Evolutionary conservation across 2,329 filamentous ascomycete genomes (phyloP).

Genomic region (Beauveria scarabaeidicola): DNA sequence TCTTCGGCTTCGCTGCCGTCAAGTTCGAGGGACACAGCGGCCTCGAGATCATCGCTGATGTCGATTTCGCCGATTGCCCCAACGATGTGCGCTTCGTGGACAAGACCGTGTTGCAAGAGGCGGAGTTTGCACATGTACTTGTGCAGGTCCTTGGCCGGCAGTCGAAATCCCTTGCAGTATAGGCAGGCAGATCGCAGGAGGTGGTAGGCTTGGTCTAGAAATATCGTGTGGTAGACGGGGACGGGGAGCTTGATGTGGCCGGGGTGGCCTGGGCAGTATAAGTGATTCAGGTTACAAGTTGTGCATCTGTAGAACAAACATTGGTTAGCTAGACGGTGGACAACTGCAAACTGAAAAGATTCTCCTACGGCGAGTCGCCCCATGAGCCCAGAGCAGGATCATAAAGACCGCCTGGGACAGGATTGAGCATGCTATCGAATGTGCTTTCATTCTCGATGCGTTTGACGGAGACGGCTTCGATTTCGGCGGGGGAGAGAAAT

Average conservation of each 20-base stretch:
- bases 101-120: constrained; percentile 74
- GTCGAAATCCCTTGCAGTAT: constrained; percentile 81
- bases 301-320: constrained; percentile 56
- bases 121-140: constrained; percentile 76
- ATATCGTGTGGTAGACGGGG: constrained; percentile 92
- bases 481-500: constrained; percentile 73
- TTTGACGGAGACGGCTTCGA: constrained; percentile 84
- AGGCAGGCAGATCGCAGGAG: constrained; percentile 80
- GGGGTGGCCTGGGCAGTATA: constrained; percentile 81
- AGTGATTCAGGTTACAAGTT: constrained; percentile 79
- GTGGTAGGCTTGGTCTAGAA: constrained; percentile 84
- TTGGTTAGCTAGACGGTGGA: background rate
- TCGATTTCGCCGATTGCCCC: constrained; percentile 42
- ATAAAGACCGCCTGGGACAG: constrained; percentile 83
- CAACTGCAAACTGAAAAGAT: constrained; percentile 3
- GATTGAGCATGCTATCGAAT: constrained; percentile 87
- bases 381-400: constrained; percentile 87
- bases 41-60: constrained; percentile 25
- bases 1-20: constrained; percentile 54
- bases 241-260: constrained; percentile 93
- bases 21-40: constrained; percentile 27
- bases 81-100: constrained; percentile 57
- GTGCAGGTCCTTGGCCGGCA: constrained; percentile 69
- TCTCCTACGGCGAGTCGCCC: constrained; percentile 65
- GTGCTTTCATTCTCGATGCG: constrained; percentile 87